Percentiles rank a stretch among this genome's conserved stretches.
These are phyloP conservation scores for Yamadazyma siamensis DNA, from an alignment of 1,139 yeast genomes.

Conservation along the genomic window DNA sequence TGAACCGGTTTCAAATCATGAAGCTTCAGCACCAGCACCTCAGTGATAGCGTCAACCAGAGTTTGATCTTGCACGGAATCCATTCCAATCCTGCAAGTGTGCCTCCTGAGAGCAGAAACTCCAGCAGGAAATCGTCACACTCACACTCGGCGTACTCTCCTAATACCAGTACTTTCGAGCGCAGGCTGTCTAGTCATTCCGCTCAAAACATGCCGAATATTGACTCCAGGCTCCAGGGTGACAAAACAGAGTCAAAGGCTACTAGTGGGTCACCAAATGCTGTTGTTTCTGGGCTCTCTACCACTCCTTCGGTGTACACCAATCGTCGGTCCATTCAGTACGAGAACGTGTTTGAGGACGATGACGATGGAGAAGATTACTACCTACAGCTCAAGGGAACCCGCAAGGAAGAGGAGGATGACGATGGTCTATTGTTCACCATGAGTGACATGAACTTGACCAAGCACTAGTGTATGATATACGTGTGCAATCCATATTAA, in stretches of 20 bases:
- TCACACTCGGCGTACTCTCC: slow-evolving; percentile 22
- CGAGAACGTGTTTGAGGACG: slow-evolving; percentile 52
- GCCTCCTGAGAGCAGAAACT: slow-evolving; percentile 8
- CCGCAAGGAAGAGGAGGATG: slow-evolving; percentile 39
- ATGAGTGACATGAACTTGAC: slow-evolving; percentile 83
- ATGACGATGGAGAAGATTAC: slow-evolving; percentile 34
- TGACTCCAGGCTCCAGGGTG: slow-evolving; percentile 11
- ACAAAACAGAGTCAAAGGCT: slow-evolving; percentile 8
- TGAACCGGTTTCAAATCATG: slow-evolving; percentile 36
- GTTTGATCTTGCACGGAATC: slow-evolving; percentile 30
- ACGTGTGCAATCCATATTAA: too few relatives aligned
- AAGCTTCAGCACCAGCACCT: slow-evolving; percentile 43
- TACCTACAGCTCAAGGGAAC: slow-evolving; percentile 12
- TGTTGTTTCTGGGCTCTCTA: slow-evolving; percentile 30
- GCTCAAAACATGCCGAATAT: slow-evolving; percentile 33
- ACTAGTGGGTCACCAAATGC: slow-evolving; percentile 1
- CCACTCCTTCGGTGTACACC: slow-evolving; percentile 33
- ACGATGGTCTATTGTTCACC: slow-evolving; percentile 78
- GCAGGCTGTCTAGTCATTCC: slow-evolving; percentile 20
- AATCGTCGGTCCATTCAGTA: slow-evolving; percentile 34
- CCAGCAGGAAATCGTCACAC: slow-evolving; percentile 31
- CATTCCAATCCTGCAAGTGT: slow-evolving; percentile 6
- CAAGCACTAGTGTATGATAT: slow-evolving; percentile 20
- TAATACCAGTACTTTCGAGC: slow-evolving; percentile 36
- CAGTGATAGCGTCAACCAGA: slow-evolving; percentile 50